Percentiles rank a stretch among this genome's conserved stretches.
These are phyloP conservation scores for Trichophyton mentagrophytes DNA, from an alignment of 2,329 filamentous ascomycete genomes.

Conservation along the genomic window DNA sequence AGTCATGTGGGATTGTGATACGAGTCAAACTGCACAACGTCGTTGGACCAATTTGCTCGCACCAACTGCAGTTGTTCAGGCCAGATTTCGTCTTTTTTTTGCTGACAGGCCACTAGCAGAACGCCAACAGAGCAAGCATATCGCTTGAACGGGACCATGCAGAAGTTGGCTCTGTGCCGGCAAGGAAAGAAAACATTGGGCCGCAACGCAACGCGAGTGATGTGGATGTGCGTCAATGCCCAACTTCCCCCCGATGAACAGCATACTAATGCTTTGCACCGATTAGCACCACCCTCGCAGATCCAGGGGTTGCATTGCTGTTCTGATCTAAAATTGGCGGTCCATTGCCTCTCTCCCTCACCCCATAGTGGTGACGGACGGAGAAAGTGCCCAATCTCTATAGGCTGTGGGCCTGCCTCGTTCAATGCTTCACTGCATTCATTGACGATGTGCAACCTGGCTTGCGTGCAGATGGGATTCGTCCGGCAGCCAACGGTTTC, in stretches of 20 bases:
- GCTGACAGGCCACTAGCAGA: background rate
- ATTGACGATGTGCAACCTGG: background rate
- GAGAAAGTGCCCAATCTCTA: background rate
- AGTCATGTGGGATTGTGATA: background rate
- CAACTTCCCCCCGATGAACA: constrained; percentile 4
- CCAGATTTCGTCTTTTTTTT: background rate
- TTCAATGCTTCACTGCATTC: constrained; percentile 1
- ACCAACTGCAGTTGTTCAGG: constrained; percentile 1
- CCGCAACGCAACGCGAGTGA: constrained; percentile 4
- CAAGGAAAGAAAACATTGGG: background rate
- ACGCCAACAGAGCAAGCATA: constrained; percentile 4
- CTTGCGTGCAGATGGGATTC: background rate
- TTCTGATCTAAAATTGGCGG: background rate
- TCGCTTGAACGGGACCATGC: constrained; percentile 3
- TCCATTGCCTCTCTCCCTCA: background rate
- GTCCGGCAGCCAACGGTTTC: background rate
- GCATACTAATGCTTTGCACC: background rate
- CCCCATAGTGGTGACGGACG: background rate
- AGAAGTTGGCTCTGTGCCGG: background rate
- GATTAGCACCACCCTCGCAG: background rate
- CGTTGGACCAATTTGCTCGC: background rate
- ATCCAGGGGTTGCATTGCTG: constrained; percentile 2
- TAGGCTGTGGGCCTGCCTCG: background rate
- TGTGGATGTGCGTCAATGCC: constrained; percentile 5
- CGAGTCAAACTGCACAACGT: background rate